phyloP scores from a whole-genome alignment of 257 asterid species.

The Leptodermis oblonga region DNA sequence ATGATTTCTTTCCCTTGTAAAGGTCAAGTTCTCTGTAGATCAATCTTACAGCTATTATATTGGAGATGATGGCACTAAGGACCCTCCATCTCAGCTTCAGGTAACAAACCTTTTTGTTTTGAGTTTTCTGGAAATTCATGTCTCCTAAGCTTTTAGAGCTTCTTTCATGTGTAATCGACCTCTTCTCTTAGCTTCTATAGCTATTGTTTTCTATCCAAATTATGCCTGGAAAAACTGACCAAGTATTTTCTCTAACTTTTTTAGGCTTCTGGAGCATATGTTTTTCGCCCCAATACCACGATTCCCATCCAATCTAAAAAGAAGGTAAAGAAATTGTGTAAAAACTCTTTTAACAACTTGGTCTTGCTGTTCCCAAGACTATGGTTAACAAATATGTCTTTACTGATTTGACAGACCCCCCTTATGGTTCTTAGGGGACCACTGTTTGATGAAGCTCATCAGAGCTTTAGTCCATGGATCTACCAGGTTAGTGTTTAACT shows the following conservation, averaged over 20 bases:
- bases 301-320: constrained; percentile 36
- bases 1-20: constrained; percentile 11
- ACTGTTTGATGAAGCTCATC: constrained; percentile 89
- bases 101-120: constrained; percentile 29
- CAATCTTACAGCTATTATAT: constrained; percentile 80
- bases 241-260: constrained; percentile 12
- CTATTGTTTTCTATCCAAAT: background rate
- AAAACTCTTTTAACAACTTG: background rate
- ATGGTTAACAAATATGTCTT: constrained; percentile 4
- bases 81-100: constrained; percentile 27
- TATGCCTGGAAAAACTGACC: background rate
- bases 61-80: constrained; percentile 58
- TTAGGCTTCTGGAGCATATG: constrained; percentile 92
- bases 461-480: constrained; percentile 74
- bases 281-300: constrained; percentile 86
- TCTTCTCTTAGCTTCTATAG: background rate
- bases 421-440: constrained; percentile 70
- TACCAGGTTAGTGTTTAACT: constrained; percentile 59
- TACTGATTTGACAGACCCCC: constrained; percentile 36
- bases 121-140: constrained; percentile 12
- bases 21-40: constrained; percentile 69
- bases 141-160: background rate
- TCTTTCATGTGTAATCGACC: background rate
- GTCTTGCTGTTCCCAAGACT: constrained; percentile 1
- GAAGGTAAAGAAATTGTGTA: constrained; percentile 42